Evolutionary conservation across 371 early-diverging fungal species (phyloP).

Genomic region (Mucor racemosus): DNA sequence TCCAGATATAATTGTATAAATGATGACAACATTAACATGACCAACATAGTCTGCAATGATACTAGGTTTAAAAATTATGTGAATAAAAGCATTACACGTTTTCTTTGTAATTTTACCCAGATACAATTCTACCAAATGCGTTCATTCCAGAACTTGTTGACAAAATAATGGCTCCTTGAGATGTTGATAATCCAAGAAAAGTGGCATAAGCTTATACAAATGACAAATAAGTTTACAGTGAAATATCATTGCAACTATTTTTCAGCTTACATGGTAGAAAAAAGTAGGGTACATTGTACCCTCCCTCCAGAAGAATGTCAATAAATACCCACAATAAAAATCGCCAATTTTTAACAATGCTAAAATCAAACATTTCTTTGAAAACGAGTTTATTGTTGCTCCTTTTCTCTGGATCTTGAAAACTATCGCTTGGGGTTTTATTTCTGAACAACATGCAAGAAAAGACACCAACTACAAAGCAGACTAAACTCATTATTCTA

Average conservation of each 20-base stretch:
- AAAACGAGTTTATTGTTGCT: not conserved
- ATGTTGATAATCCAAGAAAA: slow-evolving; percentile 23
- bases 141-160: slow-evolving; percentile 30
- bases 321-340: slow-evolving; percentile 44
- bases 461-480: slow-evolving; percentile 19
- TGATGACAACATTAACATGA: slow-evolving; percentile 40
- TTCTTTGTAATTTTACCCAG: slow-evolving; percentile 24
- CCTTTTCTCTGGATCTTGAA: not conserved
- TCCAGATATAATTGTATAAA: slow-evolving; percentile 35
- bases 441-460: slow-evolving; percentile 22
- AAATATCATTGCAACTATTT: not conserved
- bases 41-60: slow-evolving; percentile 44
- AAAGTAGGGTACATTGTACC: slow-evolving; percentile 63
- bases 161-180: slow-evolving; percentile 30
- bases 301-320: slow-evolving; percentile 44
- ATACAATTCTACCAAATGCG: slow-evolving; percentile 25
- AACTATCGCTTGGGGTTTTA: not conserved
- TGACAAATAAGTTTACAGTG: not conserved
- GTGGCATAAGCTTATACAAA: slow-evolving; percentile 31
- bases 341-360: slow-evolving; percentile 44
- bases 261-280: slow-evolving; percentile 48
- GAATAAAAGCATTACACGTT: not conserved
- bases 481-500: slow-evolving; percentile 24
- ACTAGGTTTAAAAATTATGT: not conserved
- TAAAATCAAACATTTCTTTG: slow-evolving; percentile 48